Evolutionary conservation across 805 yeast species (phyloP).

Genomic region (Zygosaccharomyces siamensis): DNA sequence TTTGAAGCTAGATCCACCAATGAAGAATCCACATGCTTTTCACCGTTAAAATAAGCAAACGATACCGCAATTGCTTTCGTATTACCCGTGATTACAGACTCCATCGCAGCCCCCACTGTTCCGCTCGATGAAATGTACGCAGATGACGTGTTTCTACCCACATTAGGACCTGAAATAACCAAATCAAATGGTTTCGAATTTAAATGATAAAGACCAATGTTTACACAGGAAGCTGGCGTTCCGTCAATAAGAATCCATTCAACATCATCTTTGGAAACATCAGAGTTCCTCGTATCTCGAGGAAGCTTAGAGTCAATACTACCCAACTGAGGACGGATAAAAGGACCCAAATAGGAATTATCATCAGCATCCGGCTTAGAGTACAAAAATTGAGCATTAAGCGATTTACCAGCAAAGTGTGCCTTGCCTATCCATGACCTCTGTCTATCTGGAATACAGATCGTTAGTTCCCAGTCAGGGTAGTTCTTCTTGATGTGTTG

Average conservation of each 20-base stretch:
- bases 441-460: slow-evolving; percentile 77
- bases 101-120: slow-evolving; percentile 96
- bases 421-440: slow-evolving; percentile 98
- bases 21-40: slow-evolving; percentile 45
- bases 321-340: slow-evolving; percentile 45
- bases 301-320: slow-evolving; percentile 29
- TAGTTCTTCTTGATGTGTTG: slow-evolving; percentile 50
- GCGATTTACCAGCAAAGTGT: slow-evolving; percentile 74
- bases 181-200: slow-evolving; percentile 60
- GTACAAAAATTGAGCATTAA: slow-evolving; percentile 61
- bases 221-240: slow-evolving; percentile 95
- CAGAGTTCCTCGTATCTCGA: slow-evolving; percentile 15
- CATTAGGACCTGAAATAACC: slow-evolving; percentile 92
- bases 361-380: slow-evolving; percentile 43
- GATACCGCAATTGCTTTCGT: slow-evolving; percentile 72
- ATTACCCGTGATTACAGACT: slow-evolving; percentile 67
- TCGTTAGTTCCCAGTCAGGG: slow-evolving; percentile 81
- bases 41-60: slow-evolving; percentile 64
- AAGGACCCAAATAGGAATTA: slow-evolving; percentile 65
- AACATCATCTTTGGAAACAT: slow-evolving; percentile 38
- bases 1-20: slow-evolving; percentile 60
- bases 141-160: slow-evolving; percentile 87
- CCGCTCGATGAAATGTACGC: slow-evolving; percentile 88
- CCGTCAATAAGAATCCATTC: slow-evolving; percentile 90
- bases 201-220: slow-evolving; percentile 78